phyloP scores from a whole-genome alignment of 805 yeast genomes.

The Wickerhamomyces kurtzmanii region DNA sequence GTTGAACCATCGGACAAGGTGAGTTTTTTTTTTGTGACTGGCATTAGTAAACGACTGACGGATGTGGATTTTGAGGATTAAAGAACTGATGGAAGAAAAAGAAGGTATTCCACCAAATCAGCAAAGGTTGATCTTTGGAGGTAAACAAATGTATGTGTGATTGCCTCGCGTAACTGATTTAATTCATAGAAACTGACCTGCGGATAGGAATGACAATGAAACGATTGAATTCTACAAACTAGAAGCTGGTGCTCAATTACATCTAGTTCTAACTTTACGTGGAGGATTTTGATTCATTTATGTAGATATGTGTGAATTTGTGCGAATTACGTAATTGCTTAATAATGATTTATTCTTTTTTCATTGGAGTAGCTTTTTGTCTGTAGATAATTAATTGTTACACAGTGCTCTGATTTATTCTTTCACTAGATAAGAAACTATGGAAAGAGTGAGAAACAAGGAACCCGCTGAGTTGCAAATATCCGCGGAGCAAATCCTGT shows the following conservation, averaged over 20 bases:
- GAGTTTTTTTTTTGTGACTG: conserved; percentile 11
- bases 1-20: conserved; percentile 61
- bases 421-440: conserved; percentile 1
- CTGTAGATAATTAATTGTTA: too few species aligned
- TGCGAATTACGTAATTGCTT: conserved; percentile 1
- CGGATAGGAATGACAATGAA: conserved; percentile 55
- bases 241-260: conserved; percentile 78
- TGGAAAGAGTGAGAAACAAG: conserved; percentile 22
- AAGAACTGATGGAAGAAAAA: conserved; percentile 88
- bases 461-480: conserved; percentile 44
- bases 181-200: background rate
- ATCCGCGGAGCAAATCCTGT: conserved; percentile 53
- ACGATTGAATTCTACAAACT: conserved; percentile 68
- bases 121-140: conserved; percentile 83
- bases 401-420: background rate
- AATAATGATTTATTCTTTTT: background rate
- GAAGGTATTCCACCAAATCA: conserved; percentile 97
- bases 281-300: conserved; percentile 61
- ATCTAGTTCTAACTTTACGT: conserved; percentile 83
- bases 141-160: conserved; percentile 70
- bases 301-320: too few species aligned
- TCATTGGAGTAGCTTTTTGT: conserved; percentile 1
- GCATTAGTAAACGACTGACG: conserved; percentile 8
- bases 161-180: background rate
- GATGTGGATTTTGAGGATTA: conserved; percentile 53